These are phyloP conservation scores for Exophiala mesophila DNA, from an alignment of 2,329 filamentous ascomycete species.

Conservation along the genomic window DNA sequence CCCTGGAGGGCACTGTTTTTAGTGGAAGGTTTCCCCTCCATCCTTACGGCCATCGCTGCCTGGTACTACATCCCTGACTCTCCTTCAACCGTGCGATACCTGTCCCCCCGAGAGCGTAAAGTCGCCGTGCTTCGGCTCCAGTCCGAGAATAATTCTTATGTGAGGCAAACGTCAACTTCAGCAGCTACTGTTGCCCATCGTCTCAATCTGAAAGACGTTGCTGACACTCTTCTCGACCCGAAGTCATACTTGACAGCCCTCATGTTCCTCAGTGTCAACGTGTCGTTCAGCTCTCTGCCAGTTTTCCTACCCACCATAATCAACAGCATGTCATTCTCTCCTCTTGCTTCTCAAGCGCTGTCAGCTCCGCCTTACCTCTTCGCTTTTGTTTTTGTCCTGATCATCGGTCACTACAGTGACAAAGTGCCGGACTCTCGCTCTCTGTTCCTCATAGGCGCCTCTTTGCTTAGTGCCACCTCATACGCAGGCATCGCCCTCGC, in stretches of 20 bases:
- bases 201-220: constrained; percentile 13
- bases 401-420: constrained; percentile 70
- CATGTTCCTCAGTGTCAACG: constrained; percentile 85
- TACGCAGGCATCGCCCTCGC: constrained; percentile 59
- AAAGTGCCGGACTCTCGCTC: constrained; percentile 54
- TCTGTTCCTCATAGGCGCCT: constrained; percentile 63
- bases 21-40: constrained; percentile 77
- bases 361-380: constrained; percentile 75
- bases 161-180: background rate
- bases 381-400: constrained; percentile 60
- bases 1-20: constrained; percentile 84
- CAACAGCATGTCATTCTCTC: constrained; percentile 57
- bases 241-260: constrained; percentile 69
- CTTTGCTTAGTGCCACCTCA: constrained; percentile 59
- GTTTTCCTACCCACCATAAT: constrained; percentile 83
- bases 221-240: constrained; percentile 48
- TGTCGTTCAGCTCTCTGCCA: constrained; percentile 81
- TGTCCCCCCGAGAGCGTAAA: constrained; percentile 59
- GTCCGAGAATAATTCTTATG: constrained; percentile 12
- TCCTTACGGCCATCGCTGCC: constrained; percentile 67
- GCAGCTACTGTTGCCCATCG: constrained; percentile 3
- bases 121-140: constrained; percentile 61
- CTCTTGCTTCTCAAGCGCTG: constrained; percentile 67
- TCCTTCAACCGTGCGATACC: constrained; percentile 60
- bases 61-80: constrained; percentile 74